These are phyloP conservation scores for Taxawa tesnikishii DNA, from an alignment of 2,329 filamentous ascomycete species.

Conservation along the genomic window DNA sequence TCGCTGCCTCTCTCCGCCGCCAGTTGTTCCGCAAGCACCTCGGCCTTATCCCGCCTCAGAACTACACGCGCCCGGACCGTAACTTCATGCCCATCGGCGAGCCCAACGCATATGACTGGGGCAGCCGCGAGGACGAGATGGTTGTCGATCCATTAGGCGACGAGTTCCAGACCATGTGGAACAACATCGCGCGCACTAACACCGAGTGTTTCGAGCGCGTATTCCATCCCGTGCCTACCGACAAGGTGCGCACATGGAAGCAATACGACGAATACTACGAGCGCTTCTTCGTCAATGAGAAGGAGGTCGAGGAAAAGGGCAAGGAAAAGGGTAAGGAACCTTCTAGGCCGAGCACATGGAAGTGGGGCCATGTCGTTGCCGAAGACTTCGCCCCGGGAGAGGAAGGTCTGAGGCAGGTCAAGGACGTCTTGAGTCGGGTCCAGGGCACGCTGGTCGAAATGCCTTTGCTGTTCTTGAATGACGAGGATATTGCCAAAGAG, in stretches of 20 bases:
- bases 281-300: slow-evolving; percentile 44
- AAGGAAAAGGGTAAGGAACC: slow-evolving; percentile 24
- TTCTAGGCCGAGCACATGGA: slow-evolving; percentile 44
- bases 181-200: slow-evolving; percentile 58
- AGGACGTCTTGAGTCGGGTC: slow-evolving; percentile 60
- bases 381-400: slow-evolving; percentile 33
- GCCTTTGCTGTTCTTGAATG: slow-evolving; percentile 76
- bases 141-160: slow-evolving; percentile 63
- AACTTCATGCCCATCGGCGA: slow-evolving; percentile 47
- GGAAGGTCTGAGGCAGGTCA: slow-evolving; percentile 33
- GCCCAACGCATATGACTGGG: slow-evolving; percentile 40
- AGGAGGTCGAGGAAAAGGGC: slow-evolving; percentile 27
- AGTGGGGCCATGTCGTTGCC: slow-evolving; percentile 74
- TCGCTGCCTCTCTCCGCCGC: slow-evolving; percentile 69
- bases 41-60: slow-evolving; percentile 65
- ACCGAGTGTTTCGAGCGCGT: slow-evolving; percentile 69
- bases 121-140: slow-evolving; percentile 33
- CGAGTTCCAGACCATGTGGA: slow-evolving; percentile 62
- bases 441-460: slow-evolving; percentile 62
- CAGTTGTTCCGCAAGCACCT: slow-evolving; percentile 88
- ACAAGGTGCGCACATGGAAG: slow-evolving; percentile 57
- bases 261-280: slow-evolving; percentile 63
- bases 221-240: slow-evolving; percentile 68
- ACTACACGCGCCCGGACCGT: slow-evolving; percentile 45
- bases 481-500: slow-evolving; percentile 76